Conservation (phyloP, 257 asterid species). For the Penstemon newberryi region DNA sequence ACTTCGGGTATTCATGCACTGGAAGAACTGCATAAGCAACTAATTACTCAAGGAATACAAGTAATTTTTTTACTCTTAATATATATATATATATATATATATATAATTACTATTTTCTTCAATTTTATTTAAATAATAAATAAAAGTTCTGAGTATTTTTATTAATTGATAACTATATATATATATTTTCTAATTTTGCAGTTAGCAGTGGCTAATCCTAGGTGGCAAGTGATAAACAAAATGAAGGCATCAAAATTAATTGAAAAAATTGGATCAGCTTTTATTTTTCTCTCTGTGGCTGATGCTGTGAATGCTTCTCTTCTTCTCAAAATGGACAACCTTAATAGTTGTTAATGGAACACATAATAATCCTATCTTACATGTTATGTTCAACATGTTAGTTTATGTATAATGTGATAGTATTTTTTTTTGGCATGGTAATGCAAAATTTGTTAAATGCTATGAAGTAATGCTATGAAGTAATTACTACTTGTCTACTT, state of each 20-base stretch:
- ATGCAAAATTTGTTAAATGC: conserved; percentile 14
- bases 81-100: neutral
- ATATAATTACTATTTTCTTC: neutral
- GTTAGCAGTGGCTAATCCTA: conserved; percentile 70
- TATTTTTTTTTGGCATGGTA: conserved; percentile 31
- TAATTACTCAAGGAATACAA: conserved; percentile 47
- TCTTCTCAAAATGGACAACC: conserved; percentile 38
- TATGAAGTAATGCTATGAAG: too few relatives aligned
- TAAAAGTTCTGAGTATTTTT: neutral
- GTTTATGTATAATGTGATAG: conserved; percentile 20
- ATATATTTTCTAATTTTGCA: conserved; percentile 19
- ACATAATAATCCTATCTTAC: conserved; percentile 20
- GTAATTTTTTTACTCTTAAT: conserved; percentile 28
- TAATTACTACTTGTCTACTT: too few relatives aligned
- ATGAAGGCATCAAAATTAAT: conserved; percentile 52
- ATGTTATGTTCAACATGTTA: conserved; percentile 24
- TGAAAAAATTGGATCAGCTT: conserved; percentile 52
- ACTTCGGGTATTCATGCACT: conserved; percentile 70
- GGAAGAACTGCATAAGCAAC: conserved; percentile 57
- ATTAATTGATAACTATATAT: too few relatives aligned
- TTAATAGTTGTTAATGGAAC: conserved; percentile 28
- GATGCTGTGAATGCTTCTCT: conserved; percentile 68
- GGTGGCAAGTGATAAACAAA: conserved; percentile 71
- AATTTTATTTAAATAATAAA: neutral
- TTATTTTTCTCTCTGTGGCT: conserved; percentile 54